Base-by-base conservation (phyloP, 331 rosid genomes). In the Phaseolus coccineus region DNA sequence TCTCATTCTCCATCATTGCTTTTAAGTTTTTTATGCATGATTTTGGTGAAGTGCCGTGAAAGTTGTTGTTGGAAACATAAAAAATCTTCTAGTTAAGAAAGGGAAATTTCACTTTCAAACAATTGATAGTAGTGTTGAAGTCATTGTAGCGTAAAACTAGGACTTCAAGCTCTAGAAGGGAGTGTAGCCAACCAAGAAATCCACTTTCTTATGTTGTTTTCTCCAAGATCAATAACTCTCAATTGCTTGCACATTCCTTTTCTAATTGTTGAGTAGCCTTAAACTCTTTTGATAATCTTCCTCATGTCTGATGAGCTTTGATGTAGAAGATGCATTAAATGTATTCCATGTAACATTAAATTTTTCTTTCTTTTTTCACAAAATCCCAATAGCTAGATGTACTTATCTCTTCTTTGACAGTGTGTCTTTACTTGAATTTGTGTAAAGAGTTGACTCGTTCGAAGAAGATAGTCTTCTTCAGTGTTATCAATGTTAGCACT, bases 111-210 rank as follows among this genome's bases (percentile, higher is more conserved):
- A 44, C 3, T 0, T n/a, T 50, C 1, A 15, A 70, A 50, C 50
- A 0, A 0, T 16, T 15, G 31, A 82, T 61, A 39, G 5, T 5
- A 40, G 82, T 82, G 40, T 76, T 28, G 11, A 82, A 61, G 4
- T 9, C 61, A 39, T 76, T 82, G 3, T 8, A 56, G 37, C 51
- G 47, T 30, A 76, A 48, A 39, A n/a, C 8, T 2, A 81, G 72
- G 10, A 75, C 85, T 1, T 81, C 50, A 1, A 75, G 46, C 28
- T 75, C 19, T 10, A 3, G 40, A 59, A 81, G 67, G 2, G 22
- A 6, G 30, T 48, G 77, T 8, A 81, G 5, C 81, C 81, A 75
- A 68, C 4, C 8, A 3, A 77, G 77, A 59, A 81, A 75, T 3
- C 5, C 3, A 68, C 61, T 73, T 19, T 0, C 1, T 3, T 37